These are phyloP conservation scores for Craspedostauros australis DNA, from an alignment of 108 stramenopile species.

Conservation along the genomic window DNA sequence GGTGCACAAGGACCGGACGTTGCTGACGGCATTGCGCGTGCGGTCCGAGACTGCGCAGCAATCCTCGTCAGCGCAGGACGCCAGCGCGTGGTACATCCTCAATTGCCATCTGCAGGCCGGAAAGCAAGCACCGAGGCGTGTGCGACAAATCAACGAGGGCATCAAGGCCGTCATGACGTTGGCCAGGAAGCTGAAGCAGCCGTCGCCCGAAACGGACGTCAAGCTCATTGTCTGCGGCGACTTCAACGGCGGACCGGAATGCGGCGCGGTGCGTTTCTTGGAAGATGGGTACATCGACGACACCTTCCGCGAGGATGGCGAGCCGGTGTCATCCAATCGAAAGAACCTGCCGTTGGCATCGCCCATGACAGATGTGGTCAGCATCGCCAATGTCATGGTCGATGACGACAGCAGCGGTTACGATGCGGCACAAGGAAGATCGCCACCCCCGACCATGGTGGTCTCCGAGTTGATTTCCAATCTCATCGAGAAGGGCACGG, in stretches of 20 bases:
- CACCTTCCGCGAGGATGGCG: constrained; percentile 78
- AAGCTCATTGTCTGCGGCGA: constrained; percentile 81
- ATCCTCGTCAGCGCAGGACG: neutral
- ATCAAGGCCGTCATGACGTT: constrained; percentile 64
- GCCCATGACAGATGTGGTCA: constrained; percentile 47
- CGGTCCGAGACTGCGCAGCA: no score
- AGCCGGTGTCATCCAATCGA: constrained; percentile 43
- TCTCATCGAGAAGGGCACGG: constrained; percentile 49
- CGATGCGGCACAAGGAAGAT: no score
- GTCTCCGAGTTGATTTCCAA: constrained; percentile 75
- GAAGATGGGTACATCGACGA: constrained; percentile 68
- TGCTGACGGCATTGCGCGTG: constrained; percentile 71
- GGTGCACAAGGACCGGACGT: constrained; percentile 83
- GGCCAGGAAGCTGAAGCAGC: constrained; percentile 53
- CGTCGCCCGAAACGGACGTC: constrained; percentile 31
- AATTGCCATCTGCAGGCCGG: constrained; percentile 93
- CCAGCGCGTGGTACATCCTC: constrained; percentile 58
- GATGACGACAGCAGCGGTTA: constrained; percentile 14
- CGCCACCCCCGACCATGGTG: constrained; percentile 70
- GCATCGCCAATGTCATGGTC: neutral
- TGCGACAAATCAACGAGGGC: constrained; percentile 83
- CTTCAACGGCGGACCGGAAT: constrained; percentile 81
- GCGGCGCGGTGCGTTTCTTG: constrained; percentile 65
- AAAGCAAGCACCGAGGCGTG: constrained; percentile 63
- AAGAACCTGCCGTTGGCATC: constrained; percentile 50